A percentile compares a stretch with the other conserved stretches of the same genome.
These are phyloP conservation scores for Stropharia rugosoannulata DNA, from an alignment of 768 basidiomycete species.

Conservation along the genomic window DNA sequence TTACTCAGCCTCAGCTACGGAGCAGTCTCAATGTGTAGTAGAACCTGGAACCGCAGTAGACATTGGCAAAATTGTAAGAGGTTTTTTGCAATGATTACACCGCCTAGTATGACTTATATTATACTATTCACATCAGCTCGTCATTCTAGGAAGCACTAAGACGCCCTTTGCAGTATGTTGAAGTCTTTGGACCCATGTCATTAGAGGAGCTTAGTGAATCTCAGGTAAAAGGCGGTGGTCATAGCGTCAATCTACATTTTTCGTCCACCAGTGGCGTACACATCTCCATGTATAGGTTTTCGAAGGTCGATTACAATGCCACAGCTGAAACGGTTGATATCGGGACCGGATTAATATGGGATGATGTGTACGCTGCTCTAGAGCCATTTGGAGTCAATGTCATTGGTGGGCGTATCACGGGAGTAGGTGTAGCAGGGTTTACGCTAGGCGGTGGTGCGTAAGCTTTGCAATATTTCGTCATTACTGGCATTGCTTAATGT, in stretches of 20 bases:
- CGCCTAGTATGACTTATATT: too few species aligned
- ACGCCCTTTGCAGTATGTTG: constrained; percentile 54
- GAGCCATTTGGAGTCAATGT: constrained; percentile 49
- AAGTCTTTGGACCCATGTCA: neutral
- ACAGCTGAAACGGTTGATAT: constrained; percentile 37
- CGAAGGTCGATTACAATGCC: constrained; percentile 40
- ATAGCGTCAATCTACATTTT: constrained; percentile 52
- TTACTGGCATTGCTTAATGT: neutral
- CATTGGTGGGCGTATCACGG: constrained; percentile 57
- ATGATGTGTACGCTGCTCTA: constrained; percentile 58
- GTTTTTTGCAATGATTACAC: neutral
- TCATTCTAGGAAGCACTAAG: neutral
- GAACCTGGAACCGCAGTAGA: constrained; percentile 57
- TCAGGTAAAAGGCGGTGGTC: constrained; percentile 66
- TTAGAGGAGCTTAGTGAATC: neutral
- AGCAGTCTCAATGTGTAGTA: constrained; percentile 50
- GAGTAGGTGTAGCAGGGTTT: constrained; percentile 60
- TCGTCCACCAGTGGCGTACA: constrained; percentile 62
- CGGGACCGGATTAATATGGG: constrained; percentile 58
- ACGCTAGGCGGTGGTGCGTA: constrained; percentile 54
- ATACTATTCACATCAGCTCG: neutral
- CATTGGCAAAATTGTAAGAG: constrained; percentile 46
- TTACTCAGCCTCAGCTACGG: constrained; percentile 50
- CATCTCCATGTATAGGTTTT: constrained; percentile 53
- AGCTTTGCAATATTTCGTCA: neutral